Evolutionary conservation across 2,329 filamentous ascomycete species (phyloP).

Genomic region (Teratosphaeria nubilosa): DNA sequence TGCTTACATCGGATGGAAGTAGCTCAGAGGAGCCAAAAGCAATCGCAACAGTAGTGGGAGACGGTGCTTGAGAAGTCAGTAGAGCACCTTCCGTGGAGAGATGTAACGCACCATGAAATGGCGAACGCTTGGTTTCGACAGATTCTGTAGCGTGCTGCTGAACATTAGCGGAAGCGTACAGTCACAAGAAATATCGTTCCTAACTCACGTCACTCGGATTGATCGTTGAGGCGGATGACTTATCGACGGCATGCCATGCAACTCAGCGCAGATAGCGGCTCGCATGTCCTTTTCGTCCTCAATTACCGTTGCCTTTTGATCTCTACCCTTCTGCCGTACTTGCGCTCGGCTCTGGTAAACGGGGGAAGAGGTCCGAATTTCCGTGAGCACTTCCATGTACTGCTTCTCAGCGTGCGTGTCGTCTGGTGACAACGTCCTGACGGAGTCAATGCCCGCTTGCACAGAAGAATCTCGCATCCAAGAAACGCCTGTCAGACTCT

Average conservation of each 20-base stretch:
- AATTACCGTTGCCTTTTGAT: constrained; percentile 25
- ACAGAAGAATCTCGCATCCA: constrained; percentile 28
- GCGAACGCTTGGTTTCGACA: constrained; percentile 31
- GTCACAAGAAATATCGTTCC: neutral
- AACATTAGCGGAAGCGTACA: neutral
- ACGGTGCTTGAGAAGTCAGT: constrained; percentile 26
- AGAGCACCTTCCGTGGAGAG: neutral
- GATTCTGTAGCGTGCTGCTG: constrained; percentile 29
- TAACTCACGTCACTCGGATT: constrained; percentile 33
- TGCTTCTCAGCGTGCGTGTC: constrained; percentile 34
- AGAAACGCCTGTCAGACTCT: constrained; percentile 31
- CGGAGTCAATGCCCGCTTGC: constrained; percentile 28
- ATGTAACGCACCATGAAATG: constrained; percentile 26
- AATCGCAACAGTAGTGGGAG: constrained; percentile 41
- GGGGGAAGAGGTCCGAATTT: constrained; percentile 31
- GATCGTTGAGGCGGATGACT: constrained; percentile 41
- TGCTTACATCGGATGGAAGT: constrained; percentile 40
- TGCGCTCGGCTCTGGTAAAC: constrained; percentile 28
- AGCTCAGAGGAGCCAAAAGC: constrained; percentile 39
- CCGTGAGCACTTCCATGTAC: constrained; percentile 33
- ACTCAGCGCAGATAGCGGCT: constrained; percentile 40
- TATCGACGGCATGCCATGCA: constrained; percentile 40
- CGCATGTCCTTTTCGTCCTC: constrained; percentile 36
- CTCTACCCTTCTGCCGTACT: constrained; percentile 18
- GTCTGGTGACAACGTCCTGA: constrained; percentile 36